Conservation (phyloP, 352 stramenopile genomes). For the Pythium pyrilobum region DNA sequence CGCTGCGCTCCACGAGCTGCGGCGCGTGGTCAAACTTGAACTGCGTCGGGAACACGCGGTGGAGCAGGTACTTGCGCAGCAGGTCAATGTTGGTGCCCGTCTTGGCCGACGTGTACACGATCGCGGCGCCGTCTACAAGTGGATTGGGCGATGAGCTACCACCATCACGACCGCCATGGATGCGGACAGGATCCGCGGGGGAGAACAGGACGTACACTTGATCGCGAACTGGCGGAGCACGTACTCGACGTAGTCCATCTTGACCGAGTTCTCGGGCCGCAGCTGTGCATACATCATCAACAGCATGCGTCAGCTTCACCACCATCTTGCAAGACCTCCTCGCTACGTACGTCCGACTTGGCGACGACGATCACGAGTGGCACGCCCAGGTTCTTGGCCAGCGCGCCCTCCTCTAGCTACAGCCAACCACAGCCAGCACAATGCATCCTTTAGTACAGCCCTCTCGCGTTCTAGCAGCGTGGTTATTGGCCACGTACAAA, state of each 20-base stretch:
- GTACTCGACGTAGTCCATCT: conserved; percentile 85
- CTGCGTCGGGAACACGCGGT: conserved; percentile 56
- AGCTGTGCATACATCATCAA: conserved; percentile 22
- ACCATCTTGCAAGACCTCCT: background rate
- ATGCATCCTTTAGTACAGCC: background rate
- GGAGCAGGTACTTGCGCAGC: conserved; percentile 70
- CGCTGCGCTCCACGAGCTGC: conserved; percentile 66
- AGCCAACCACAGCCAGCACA: background rate
- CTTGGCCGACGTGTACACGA: conserved; percentile 83
- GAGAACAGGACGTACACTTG: conserved; percentile 43
- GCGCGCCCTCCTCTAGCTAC: conserved; percentile 70
- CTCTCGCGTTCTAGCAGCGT: too few relatives aligned
- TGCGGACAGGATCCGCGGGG: too few relatives aligned
- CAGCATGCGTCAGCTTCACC: background rate
- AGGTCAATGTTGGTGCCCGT: conserved; percentile 67
- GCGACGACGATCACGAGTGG: conserved; percentile 67
- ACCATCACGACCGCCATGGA: too few relatives aligned
- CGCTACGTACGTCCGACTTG: conserved; percentile 63
- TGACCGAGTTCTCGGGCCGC: conserved; percentile 71
- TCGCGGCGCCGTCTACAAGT: conserved; percentile 51
- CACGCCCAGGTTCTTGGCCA: conserved; percentile 76
- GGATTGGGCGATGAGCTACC: too few relatives aligned
- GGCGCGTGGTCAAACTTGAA: conserved; percentile 67
- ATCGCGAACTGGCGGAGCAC: conserved; percentile 74
- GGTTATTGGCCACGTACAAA: conserved; percentile 71